These are phyloP conservation scores for Euphorbia schlechtendalii DNA, from an alignment of 441 rosid species.

Conservation along the genomic window DNA sequence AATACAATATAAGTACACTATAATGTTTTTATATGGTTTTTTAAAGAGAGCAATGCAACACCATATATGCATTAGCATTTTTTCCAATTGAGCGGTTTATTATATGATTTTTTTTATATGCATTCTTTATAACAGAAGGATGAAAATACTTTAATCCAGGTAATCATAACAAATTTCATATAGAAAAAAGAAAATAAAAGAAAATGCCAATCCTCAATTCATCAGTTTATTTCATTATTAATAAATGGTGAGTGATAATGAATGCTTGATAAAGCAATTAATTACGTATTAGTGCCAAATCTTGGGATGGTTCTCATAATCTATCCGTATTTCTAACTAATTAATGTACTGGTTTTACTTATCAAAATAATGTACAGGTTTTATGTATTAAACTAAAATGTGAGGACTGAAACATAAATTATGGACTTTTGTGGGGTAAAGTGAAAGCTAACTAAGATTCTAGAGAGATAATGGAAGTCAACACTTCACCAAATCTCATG, in stretches of 20 bases:
- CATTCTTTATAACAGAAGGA: not conserved
- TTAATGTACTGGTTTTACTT: too few relatives aligned
- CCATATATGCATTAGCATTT: too few relatives aligned
- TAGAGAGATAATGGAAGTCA: constrained; percentile 4
- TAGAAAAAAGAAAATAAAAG: too few relatives aligned
- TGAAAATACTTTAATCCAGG: not conserved
- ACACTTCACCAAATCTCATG: constrained; percentile 6
- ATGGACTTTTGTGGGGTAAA: constrained; percentile 15
- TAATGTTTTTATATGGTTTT: not conserved
- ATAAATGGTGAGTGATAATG: not conserved
- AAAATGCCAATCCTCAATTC: not conserved
- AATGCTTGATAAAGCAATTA: not conserved
- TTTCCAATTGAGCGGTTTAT: too few relatives aligned
- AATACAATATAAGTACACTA: not conserved
- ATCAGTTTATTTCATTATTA: not conserved
- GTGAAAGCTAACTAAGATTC: constrained; percentile 25
- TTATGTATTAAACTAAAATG: not conserved
- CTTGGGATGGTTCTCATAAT: too few relatives aligned
- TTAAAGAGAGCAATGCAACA: too few relatives aligned
- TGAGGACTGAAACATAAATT: constrained; percentile 6
- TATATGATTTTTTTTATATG: too few relatives aligned
- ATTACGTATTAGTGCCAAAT: too few relatives aligned
- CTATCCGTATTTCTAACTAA: too few relatives aligned
- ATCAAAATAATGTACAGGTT: too few relatives aligned
- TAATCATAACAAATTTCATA: not conserved